Conservation (phyloP, 139 green algal genomes). For the Chlamydomonas schloesseri region DNA sequence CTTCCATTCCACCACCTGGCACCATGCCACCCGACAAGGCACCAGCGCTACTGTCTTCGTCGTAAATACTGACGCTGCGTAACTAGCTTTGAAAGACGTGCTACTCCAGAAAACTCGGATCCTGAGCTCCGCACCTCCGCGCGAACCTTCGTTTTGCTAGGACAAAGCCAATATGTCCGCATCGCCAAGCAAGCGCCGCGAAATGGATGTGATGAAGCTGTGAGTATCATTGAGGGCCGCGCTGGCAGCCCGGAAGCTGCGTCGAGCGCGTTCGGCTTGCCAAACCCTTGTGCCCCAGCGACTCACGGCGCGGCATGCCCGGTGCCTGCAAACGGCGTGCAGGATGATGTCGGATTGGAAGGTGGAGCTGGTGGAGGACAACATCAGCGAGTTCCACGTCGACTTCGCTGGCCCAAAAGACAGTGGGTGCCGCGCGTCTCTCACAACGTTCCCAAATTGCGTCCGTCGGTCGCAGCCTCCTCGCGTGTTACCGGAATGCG, state of each 20-base stretch:
- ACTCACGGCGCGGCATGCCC: background rate
- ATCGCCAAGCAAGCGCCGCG: conserved; percentile 71
- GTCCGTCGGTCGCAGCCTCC: too few relatives aligned
- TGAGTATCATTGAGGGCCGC: conserved; percentile 60
- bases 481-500: too few relatives aligned
- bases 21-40: too few relatives aligned
- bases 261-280: too few relatives aligned
- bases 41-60: too few relatives aligned
- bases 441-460: too few relatives aligned
- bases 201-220: conserved; percentile 96
- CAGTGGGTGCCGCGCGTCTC: conserved; percentile 52
- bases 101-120: background rate
- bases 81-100: too few relatives aligned
- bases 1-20: too few relatives aligned
- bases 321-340: background rate
- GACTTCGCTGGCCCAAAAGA: conserved; percentile 90
- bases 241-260: too few relatives aligned
- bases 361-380: conserved; percentile 94
- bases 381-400: conserved; percentile 95
- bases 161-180: background rate
- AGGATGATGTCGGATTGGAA: conserved; percentile 99
- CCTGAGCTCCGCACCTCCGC: background rate
- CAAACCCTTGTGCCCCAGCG: too few relatives aligned
- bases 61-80: too few relatives aligned
- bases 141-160: background rate